Evolutionary conservation across 495 filamentous ascomycete species (phyloP), one percentile per base, ranked within the genome.

Genomic region (Schizothecium vesticola): DNA sequence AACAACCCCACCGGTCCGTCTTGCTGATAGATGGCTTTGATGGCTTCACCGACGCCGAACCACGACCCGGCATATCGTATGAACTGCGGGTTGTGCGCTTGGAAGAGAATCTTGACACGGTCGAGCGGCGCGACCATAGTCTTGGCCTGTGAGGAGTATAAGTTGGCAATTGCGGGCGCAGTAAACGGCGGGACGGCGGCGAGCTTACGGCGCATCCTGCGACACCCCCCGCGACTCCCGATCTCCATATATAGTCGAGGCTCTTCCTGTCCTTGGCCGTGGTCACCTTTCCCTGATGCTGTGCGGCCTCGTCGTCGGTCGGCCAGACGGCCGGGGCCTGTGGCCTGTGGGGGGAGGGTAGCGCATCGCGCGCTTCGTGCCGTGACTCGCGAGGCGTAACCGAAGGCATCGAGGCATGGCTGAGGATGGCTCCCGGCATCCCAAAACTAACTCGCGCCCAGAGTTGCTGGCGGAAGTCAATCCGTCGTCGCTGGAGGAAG

Each of bases 91-190:
- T 93, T 97, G 67, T 91, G 91, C 63, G 95, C 89, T 80, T 99
- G 95, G 82, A 99, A 98, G 62, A 99, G 90, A 76, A 99, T 99
- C 78, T 99, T 99, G 75, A 99, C 95, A 58, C 95, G 89, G 81
- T 99, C 95, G 65, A 99, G 91, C 36, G 95, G 95, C 26, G 92
- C 95, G 16, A 99, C 96, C 21, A 96, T 83, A 1, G 94, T 97
- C 84, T 99, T 99, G 70, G 92, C 95, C 93, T 97, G 13, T 57
- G 16, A 26, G 23, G 58, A 13, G 23, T 19, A 22, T 21, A 11
- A 61, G 71, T 66, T 28, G 65, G 59, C 67, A 67, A 73, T 59
- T 22, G 61, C 11, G 58, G 43, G 51, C 13, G 23, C 21, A 21
- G 10, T 9, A 9, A 6, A 33, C 1, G 25, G 11, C 43, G 51